Evolutionary conservation across 495 filamentous ascomycete genomes (phyloP), one percentile per base, ranked within the genome.

Genomic region (Daldinia grandis): DNA sequence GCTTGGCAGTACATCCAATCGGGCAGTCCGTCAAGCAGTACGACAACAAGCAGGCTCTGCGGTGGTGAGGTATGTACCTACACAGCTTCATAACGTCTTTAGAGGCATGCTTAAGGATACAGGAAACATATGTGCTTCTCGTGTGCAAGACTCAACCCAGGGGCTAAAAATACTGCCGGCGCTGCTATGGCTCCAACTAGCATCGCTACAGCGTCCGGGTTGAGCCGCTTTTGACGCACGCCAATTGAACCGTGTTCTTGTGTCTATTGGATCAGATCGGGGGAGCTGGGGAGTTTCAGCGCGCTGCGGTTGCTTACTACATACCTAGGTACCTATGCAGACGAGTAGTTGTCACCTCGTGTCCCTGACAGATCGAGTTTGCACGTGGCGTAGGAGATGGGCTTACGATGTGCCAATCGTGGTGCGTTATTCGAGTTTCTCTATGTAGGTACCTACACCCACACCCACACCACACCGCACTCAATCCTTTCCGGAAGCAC

Each of bases 1-100:
- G 49, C 51, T 58, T 68, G 24, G 66, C 51, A 25, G 10, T 58
- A 33, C 30, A n/a, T 47, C 42, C 42, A 47, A 47, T 47, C 42
- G 42, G 42, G 8, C 42, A 21, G 7, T 4, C 42, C 42, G 42
- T 19, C 42, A 9, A 12, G 9, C 8, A 1, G 42, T 47, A 47
- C 42, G 19, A 47, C 42, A 24, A 9, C 19, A 21, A 24, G 19
- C 17, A 47, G 42, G 42, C 42, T n/a, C n/a, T n/a, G n/a, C n/a
- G n/a, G n/a, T n/a, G n/a, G n/a, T n/a, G n/a, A n/a, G n/a, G n/a
- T n/a, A n/a, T n/a, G n/a, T n/a, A n/a, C n/a, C n/a, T n/a, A n/a
- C 17, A 24, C 8, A 24, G 21, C 17, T 24, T 47, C 42, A 47
- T 4, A 24, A 47, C 42, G 42, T 47, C 19, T 12, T 24, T 24